Conservation (phyloP, 129 eudicot genomes). For the Mikania micrantha region DNA sequence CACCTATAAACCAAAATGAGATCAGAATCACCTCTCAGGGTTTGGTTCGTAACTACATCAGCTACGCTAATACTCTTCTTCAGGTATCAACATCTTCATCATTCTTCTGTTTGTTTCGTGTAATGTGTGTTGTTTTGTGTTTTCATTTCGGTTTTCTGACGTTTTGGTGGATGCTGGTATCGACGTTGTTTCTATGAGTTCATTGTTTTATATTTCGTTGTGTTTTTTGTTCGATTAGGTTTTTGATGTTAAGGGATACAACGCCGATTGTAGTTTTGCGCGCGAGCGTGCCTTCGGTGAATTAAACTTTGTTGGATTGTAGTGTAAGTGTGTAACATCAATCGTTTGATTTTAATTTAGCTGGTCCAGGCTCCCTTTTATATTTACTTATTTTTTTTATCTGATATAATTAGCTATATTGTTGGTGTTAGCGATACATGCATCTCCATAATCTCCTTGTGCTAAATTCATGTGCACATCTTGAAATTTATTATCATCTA, state of each 20-base stretch:
- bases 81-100: conserved; percentile 40
- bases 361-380: no score
- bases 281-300: not conserved
- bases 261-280: not conserved
- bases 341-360: no score
- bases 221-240: not conserved
- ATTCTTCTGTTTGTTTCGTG: not conserved
- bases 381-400: no score
- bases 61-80: conserved; percentile 66
- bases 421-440: no score
- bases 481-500: no score
- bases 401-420: no score
- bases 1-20: conserved; percentile 69
- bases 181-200: not conserved
- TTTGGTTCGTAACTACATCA: conserved; percentile 72
- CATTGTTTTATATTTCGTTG: not conserved
- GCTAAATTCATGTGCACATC: not conserved
- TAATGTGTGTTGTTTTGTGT: not conserved
- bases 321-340: no score
- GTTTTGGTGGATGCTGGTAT: not conserved
- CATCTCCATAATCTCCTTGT: not conserved
- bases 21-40: conserved; percentile 87
- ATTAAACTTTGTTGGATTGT: not conserved
- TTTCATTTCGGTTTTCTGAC: not conserved
- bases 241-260: not conserved